These are phyloP conservation scores for Zalaria obscura DNA, from an alignment of 2,329 filamentous ascomycete species.

Conservation along the genomic window DNA sequence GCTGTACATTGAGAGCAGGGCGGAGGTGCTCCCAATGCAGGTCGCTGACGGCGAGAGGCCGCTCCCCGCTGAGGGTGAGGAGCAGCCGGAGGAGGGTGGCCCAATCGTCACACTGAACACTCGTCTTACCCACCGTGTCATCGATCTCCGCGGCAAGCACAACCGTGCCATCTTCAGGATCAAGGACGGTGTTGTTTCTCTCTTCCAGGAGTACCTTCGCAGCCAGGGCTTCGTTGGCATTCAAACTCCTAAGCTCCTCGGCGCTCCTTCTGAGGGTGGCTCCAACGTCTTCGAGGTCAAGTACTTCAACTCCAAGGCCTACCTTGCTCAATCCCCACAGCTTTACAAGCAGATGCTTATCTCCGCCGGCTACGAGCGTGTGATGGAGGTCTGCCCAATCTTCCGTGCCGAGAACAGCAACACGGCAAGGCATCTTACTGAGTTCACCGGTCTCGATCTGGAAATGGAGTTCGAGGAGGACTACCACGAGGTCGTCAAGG, in stretches of 20 bases:
- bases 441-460: conserved; percentile 79
- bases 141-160: conserved; percentile 83
- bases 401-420: conserved; percentile 82
- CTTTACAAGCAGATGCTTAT: conserved; percentile 85
- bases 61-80: conserved; percentile 31
- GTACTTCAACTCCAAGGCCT: conserved; percentile 79
- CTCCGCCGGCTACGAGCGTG: conserved; percentile 60
- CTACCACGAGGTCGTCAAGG: conserved; percentile 60
- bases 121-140: conserved; percentile 77
- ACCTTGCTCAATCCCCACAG: conserved; percentile 66
- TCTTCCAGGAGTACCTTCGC: conserved; percentile 70
- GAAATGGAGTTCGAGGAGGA: conserved; percentile 76
- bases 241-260: conserved; percentile 80
- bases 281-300: conserved; percentile 80
- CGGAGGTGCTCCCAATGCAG: conserved; percentile 47
- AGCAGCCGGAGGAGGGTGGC: conserved; percentile 36
- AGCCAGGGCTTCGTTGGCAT: conserved; percentile 66
- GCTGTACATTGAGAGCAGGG: conserved; percentile 61
- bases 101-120: conserved; percentile 72
- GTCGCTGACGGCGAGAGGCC: conserved; percentile 38
- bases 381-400: conserved; percentile 66
- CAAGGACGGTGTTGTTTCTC: conserved; percentile 48
- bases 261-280: conserved; percentile 82
- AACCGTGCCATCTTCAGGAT: conserved; percentile 77
- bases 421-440: conserved; percentile 72